Conservation (phyloP, 805 yeast species). For the Candida broadrunensis region DNA sequence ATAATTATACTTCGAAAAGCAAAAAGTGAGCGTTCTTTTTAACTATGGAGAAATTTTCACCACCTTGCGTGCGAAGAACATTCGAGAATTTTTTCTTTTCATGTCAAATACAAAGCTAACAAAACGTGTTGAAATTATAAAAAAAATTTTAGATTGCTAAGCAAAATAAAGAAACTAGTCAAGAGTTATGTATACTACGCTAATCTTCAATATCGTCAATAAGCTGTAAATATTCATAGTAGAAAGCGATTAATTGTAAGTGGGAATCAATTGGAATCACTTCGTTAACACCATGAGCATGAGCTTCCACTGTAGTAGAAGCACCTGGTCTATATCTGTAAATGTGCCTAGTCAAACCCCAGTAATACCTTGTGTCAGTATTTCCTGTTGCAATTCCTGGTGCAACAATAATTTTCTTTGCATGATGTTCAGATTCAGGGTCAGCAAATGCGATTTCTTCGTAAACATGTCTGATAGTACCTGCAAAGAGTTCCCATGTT, state of each 20-base stretch:
- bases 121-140: too few species aligned
- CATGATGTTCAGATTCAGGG: slow-evolving; percentile 11
- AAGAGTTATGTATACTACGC: neutral
- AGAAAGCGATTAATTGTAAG: slow-evolving; percentile 33
- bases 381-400: slow-evolving; percentile 57
- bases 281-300: slow-evolving; percentile 38
- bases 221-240: slow-evolving; percentile 44
- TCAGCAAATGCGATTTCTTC: slow-evolving; percentile 49
- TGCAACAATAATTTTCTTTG: slow-evolving; percentile 25
- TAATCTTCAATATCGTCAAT: slow-evolving; percentile 21
- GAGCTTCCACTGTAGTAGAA: slow-evolving; percentile 13
- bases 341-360: slow-evolving; percentile 53
- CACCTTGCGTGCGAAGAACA: neutral
- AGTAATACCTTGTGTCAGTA: slow-evolving; percentile 61
- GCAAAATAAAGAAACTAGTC: too few species aligned
- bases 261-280: slow-evolving; percentile 26
- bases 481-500: slow-evolving; percentile 57
- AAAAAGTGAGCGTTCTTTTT: neutral
- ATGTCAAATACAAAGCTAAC: too few species aligned
- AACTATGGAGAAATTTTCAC: neutral
- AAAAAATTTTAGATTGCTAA: too few species aligned
- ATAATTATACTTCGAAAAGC: too few species aligned
- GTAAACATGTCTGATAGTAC: slow-evolving; percentile 59
- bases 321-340: slow-evolving; percentile 43
- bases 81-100: neutral